Evolutionary conservation across 257 asterid genomes (phyloP), one percentile per base, ranked within the genome.

Genomic region (Forsythia viridissima): DNA sequence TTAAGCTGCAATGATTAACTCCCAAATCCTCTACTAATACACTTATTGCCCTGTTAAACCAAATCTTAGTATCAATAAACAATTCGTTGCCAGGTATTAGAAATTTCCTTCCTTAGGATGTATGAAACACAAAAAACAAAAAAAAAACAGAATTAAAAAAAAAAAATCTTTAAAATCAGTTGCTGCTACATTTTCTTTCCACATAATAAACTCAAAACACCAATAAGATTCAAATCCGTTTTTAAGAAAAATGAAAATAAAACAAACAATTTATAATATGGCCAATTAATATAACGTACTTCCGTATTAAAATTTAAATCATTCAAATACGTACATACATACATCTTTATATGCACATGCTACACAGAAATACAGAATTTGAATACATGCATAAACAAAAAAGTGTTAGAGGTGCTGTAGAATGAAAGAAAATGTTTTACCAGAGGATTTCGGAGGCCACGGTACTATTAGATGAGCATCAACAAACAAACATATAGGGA

Each of bases 401-500:
- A 52, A 43, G 34, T 30, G 34, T 30, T 30, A 30, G 34, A 30
- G 34, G 34, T 30, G 34, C 34, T 30, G 34, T 30, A 30, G 34
- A 30, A 30, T 30, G 76, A 78, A 69, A 70, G 61, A 16, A 20
- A 66, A 46, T 36, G 61, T 76, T 52, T 77, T 55, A 77, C 84
- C 86, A 44, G 39, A 77, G 42, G 57, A 70, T 71, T 75, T 65
- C 43, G 75, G 77, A 30, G 15, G 82, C 68, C 11, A 72, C 74
- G 48, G 79, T 59, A 80, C 40, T 30, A 51, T 80, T 71, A 84
- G 81, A 78, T 76, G 83, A 84, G 82, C 84, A 84, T 79, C 88
- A 84, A 81, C 80, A 84, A 81, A 80, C 73, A 61, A 30, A 30
- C 34, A 30, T 30, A 30, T 30, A 30, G 34, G 34, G 1, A 30